Evolutionary conservation across 495 filamentous ascomycete genomes (phyloP), one percentile per base, ranked within the genome.

Genomic region (Annulohypoxylon stygium): DNA sequence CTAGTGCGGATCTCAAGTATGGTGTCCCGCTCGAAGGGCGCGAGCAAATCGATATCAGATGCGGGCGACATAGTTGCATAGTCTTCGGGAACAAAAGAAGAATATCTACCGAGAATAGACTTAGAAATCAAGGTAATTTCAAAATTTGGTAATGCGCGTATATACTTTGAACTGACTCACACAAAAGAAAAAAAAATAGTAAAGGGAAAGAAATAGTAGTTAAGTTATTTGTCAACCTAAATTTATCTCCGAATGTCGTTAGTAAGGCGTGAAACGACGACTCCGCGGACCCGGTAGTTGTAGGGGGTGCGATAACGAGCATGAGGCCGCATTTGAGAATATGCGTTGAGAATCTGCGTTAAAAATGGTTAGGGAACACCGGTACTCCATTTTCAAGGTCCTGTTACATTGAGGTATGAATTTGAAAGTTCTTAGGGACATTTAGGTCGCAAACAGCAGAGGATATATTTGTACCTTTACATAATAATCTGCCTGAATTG

Each of bases 1-100:
- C 85, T 83, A 1, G 83, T 83, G 54, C 88, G 86, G n/a, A 89
- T 70, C 69, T 89, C 83, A 50, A 86, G 76, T 25, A 90, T 73
- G 3, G 76, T 81, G 67, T 87, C 85, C 65, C 71, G 75, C 30
- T 79, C 81, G 12, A 83, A 78, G 16, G 83, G 81, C 37, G 83
- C 81, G 18, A 69, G 74, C 55, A 85, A 76, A 72, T 84, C 79
- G 16, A 82, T 71, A 18, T 64, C 51, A n/a, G 67, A 57, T 20
- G 58, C 64, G 36, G 55, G 48, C 11, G 64, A 48, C 75, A 78
- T 80, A 37, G 20, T 76, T 59, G 26, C 50, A 58, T 55, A 16
- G 43, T 58, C 10, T 8, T 30, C 20, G 30, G 30, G 5, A 8
- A 20, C 9, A 16, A 23, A 11, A 0, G 48, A 47, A n/a, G 25